phyloP scores from a whole-genome alignment of 169 alveolate genomes.

The Babesia caballi region DNA sequence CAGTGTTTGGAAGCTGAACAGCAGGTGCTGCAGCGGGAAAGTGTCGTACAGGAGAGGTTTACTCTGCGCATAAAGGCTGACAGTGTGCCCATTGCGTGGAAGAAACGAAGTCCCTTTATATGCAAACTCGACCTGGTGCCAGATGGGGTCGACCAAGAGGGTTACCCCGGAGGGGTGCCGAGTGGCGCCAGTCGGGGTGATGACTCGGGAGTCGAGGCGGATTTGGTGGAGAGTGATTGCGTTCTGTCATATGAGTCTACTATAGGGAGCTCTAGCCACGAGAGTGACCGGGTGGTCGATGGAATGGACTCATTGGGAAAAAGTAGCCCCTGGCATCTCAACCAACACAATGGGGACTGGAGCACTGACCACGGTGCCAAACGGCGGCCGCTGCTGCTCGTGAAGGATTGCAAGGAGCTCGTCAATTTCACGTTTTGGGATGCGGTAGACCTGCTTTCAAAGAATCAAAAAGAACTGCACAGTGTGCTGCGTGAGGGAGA shows the following conservation, averaged over 20 bases:
- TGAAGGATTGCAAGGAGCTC: conserved; percentile 38
- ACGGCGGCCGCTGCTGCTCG: neutral
- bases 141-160: neutral
- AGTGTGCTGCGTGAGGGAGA: neutral
- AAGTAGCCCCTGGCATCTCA: too few species aligned
- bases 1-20: neutral
- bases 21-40: neutral
- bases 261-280: neutral
- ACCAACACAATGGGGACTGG: too few species aligned
- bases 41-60: conserved; percentile 51
- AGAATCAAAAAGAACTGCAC: conserved; percentile 37
- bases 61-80: conserved; percentile 50
- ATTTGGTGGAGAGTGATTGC: neutral
- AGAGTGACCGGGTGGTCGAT: neutral
- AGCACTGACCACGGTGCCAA: too few species aligned
- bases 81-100: conserved; percentile 24
- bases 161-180: neutral
- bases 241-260: neutral
- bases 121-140: conserved; percentile 36
- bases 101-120: conserved; percentile 32
- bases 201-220: neutral
- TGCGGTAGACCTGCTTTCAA: conserved; percentile 40
- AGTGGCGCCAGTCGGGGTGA: neutral
- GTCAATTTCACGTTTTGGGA: conserved; percentile 59
- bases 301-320: too few species aligned